Evolutionary conservation across 495 filamentous ascomycete species (phyloP), one percentile per base, ranked within the genome.

Genomic region (Ramalina peruviana): DNA sequence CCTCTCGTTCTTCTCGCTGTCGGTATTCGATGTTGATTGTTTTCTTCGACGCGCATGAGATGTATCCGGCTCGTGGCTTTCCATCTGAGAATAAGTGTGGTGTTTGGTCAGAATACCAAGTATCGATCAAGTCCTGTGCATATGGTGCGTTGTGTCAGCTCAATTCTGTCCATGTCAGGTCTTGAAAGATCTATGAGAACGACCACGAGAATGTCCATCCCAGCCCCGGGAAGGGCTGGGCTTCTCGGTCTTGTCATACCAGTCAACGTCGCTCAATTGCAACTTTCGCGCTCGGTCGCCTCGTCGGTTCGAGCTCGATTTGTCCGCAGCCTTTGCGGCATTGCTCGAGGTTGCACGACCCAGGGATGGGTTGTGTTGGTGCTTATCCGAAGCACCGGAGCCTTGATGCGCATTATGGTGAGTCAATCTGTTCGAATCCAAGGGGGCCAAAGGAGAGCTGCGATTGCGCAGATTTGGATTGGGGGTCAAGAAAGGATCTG

Each of bases 201-300:
- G 40, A 23, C 37, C 42, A 41, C 16, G 17, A 19, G 30, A 26
- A 38, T 6, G 26, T 53, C 50, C 43, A 36, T 38, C 43, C 7
- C 30, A 38, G 40, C 50, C 43, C 43, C 46, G 49, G 50, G 46
- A 50, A 51, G 54, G 49, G 39, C 45, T 51, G 27, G 41, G 43
- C 44, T 53, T 38, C 19, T 46, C 30, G 30, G 30, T 33, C 30
- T 33, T 33, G 7, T 33, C 65, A 56, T 90, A 96, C 92, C 92
- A 98, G 64, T 98, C 90, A 62, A 98, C 86, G 62, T 97, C 92
- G 62, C 85, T 94, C 43, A 97, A 76, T 60, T 97, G 90, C 50
- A 98, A 72, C 64, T 94, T 94, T 58, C 90, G 78, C 36, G 88
- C 80, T 13, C 90, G 83, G 62, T 94, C 88, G 48, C 83, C 80